These are phyloP conservation scores for Candida vartiovaarae DNA, from an alignment of 805 yeast genomes.

Conservation along the genomic window DNA sequence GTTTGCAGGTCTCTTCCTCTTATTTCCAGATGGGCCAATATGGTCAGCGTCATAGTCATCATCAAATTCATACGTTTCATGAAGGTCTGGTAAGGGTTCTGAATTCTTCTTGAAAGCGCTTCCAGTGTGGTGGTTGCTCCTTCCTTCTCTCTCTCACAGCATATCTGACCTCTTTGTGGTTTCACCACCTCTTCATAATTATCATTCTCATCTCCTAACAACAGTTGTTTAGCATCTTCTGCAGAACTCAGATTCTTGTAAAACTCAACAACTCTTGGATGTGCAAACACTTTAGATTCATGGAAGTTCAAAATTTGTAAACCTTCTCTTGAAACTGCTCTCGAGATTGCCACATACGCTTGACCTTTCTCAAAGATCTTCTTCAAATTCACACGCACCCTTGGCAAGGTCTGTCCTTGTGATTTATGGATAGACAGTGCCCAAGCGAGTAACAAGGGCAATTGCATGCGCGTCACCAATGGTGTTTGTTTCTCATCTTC, in stretches of 20 bases:
- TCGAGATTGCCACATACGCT: conserved; percentile 89
- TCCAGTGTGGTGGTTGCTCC: too few relatives aligned
- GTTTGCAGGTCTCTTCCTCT: too few relatives aligned
- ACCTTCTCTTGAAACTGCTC: conserved; percentile 81
- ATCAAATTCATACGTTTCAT: too few relatives aligned
- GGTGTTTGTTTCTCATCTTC: conserved; percentile 68
- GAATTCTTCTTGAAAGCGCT: too few relatives aligned
- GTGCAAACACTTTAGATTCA: conserved; percentile 56
- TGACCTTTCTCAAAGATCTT: conserved; percentile 87
- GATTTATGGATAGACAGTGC: conserved; percentile 93
- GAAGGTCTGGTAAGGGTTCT: too few relatives aligned
- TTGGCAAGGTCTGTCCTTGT: conserved; percentile 83
- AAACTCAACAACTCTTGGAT: conserved; percentile 63
- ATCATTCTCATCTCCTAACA: neutral
- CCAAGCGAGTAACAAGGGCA: conserved; percentile 94
- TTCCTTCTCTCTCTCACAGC: neutral
- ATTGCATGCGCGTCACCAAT: conserved; percentile 65
- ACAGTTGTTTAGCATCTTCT: conserved; percentile 10
- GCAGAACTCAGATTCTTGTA: conserved; percentile 42
- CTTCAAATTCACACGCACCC: conserved; percentile 69
- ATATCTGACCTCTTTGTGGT: neutral
- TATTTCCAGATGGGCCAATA: too few relatives aligned
- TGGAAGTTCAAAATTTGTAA: conserved; percentile 75
- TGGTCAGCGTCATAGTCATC: too few relatives aligned
- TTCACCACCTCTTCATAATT: neutral